Base-by-base conservation (phyloP, 345 rosid genomes). In the Hypericum perforatum region DNA sequence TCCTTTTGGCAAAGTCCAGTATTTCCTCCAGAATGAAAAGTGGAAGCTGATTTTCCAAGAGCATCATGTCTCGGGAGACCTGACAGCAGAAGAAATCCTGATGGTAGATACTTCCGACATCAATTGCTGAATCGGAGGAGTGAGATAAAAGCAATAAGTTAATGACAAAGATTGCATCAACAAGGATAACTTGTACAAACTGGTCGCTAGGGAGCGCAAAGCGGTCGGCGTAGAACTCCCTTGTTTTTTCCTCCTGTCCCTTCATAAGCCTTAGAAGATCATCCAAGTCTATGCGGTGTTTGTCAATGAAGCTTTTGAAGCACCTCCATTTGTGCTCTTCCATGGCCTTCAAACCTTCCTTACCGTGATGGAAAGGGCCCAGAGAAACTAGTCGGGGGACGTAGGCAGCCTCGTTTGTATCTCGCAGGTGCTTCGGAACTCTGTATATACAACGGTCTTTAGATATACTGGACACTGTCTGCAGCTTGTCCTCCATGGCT, bases 1-100 rank as follows among this genome's bases (percentile, higher is more conserved):
- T 11, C 7, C 43, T 0, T n/a, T 8, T 16, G 11, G 13, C 1
- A 13, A 59, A 42, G 0, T 16, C 3, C 0, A 29, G 51, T 49
- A 68, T 7, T 11, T 58, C 67, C 10, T 64, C 8, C 1, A 68
- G 37, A 39, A 68, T 54, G 3, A 68, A 72, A 8, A 64, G 40
- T 0, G 70, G 65, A 37, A 73, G 5, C 15, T 73, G 74, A 63
- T 73, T 73, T 45, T 73, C 70, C 6, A 68, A 57, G n/a, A 57
- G 40, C 16, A 22, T 9, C 37, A 73, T 1, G 45, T 68, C 70
- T 0, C 0, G 2, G 3, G 14, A 3, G 11, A 68, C 8, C 7
- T 58, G 41, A 4, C 4, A 1, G 2, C 4, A 1, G 32, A 22
- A 1, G 32, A 22, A 22, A 4, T 22, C 32, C 32, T 4, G 2